Evolutionary conservation across 2,329 filamentous ascomycete species (phyloP).

Genomic region (Cadophora sp.): DNA sequence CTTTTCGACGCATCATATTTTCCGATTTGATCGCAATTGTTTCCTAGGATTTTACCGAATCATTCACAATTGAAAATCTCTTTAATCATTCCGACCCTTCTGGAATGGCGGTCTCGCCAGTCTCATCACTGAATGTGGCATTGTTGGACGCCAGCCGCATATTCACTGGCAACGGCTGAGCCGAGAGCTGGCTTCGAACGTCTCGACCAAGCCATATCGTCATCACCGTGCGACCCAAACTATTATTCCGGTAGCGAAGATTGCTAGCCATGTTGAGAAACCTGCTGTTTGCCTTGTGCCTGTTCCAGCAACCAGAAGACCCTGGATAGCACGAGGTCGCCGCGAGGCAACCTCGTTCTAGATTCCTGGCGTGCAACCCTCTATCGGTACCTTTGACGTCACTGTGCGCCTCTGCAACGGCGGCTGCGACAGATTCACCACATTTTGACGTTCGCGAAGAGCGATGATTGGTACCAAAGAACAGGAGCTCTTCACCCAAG

Average conservation of each 20-base stretch:
- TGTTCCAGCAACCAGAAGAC: background rate
- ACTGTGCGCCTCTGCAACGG: constrained; percentile 2
- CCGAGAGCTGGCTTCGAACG: background rate
- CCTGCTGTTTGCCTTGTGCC: background rate
- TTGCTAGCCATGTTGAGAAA: background rate
- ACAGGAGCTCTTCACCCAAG: background rate
- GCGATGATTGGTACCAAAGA: background rate
- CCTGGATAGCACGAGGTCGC: constrained; percentile 7
- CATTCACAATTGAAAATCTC: background rate
- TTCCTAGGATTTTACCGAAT: background rate
- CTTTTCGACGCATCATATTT: background rate
- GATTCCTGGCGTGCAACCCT: background rate
- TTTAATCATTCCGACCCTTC: background rate
- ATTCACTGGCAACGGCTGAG: background rate
- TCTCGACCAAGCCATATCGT: background rate
- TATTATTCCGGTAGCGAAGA: background rate
- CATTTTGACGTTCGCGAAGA: background rate
- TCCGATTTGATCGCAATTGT: background rate
- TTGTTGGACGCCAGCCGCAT: constrained; percentile 6
- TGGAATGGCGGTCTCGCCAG: background rate
- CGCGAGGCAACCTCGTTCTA: background rate
- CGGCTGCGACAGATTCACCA: background rate
- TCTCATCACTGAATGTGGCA: background rate
- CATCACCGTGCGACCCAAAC: background rate
- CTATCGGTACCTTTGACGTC: background rate